Evolutionary conservation across 177 flowering plant species (phyloP), one percentile per base, ranked within the genome.

Genomic region (Vitis hybrid): DNA sequence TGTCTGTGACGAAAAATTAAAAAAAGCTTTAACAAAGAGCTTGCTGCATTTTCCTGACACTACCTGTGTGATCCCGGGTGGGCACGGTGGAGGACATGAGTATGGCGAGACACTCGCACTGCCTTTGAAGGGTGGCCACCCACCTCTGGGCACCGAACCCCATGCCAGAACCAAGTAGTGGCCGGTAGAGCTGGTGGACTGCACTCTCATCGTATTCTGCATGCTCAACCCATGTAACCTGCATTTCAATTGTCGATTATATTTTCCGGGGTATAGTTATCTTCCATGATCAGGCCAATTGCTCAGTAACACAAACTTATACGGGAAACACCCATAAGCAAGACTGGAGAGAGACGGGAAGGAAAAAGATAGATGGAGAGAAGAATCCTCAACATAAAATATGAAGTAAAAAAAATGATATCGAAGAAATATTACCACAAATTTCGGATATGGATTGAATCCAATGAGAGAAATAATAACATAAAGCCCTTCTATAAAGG

Each of bases 141-240:
- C 99, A 95, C 16, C 96, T 74, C 48, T 90, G 96, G 2, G 99
- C 96, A 1, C 99, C 99, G 55, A 95, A 93, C 26, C 91, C 99
- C 92, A 93, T 82, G 59, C 99, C 96, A n/a, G 98, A 72, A 29
- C 85, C 70, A 14, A 95, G 72, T 55, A 93, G 67, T 0, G 89
- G 91, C 16, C 93, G 88, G 77, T 86, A 95, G 13, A 95, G 90
- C 59, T 82, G 93, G 79, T 95, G 99, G 4, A 87, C 77, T 6
- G 73, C 71, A 31, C 81, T 81, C 64, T 89, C 96, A 6, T 93
- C 94, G 71, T 93, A 95, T 63, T 91, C 99, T 13, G 94, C 90
- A 77, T 95, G 99, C 70, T 95, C 98, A 6, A 95, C 97, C 98
- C 99, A 95, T 19, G 93, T 91, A 16, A 95, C 98, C 99, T 95